These are phyloP conservation scores for Hirschioporus abietinus DNA, from an alignment of 768 basidiomycete species.

Conservation along the genomic window DNA sequence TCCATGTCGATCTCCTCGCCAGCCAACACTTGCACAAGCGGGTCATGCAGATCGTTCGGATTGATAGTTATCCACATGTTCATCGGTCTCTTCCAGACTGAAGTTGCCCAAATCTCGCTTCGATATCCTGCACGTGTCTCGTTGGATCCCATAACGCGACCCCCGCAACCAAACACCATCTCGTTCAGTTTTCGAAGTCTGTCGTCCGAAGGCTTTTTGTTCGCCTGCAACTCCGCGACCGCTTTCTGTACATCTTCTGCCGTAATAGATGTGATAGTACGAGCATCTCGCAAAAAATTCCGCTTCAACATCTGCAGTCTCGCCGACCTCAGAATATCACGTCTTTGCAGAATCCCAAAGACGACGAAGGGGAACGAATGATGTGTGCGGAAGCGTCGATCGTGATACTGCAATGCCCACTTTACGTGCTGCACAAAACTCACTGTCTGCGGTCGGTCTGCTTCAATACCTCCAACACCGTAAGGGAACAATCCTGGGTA, in stretches of 20 bases:
- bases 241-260: too few relatives aligned
- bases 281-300: neutral
- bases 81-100: conserved; percentile 25
- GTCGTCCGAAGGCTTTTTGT: too few relatives aligned
- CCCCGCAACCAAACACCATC: too few relatives aligned
- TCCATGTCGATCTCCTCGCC: conserved; percentile 41
- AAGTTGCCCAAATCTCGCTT: conserved; percentile 33
- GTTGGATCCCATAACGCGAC: too few relatives aligned
- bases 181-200: neutral
- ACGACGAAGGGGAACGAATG: conserved; percentile 30
- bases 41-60: conserved; percentile 35
- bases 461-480: conserved; percentile 30
- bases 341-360: conserved; percentile 36
- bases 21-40: conserved; percentile 37
- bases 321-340: conserved; percentile 22
- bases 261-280: too few relatives aligned
- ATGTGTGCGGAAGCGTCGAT: conserved; percentile 35
- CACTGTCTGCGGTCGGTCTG: too few relatives aligned
- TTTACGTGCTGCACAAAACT: conserved; percentile 19
- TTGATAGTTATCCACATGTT: conserved; percentile 41
- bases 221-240: too few relatives aligned
- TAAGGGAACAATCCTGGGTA: conserved; percentile 33
- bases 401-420: conserved; percentile 32
- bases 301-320: conserved; percentile 3
- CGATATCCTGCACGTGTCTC: conserved; percentile 9